Base-by-base conservation (phyloP, 345 rosid genomes). In the Noccaea bulbosa region DNA sequence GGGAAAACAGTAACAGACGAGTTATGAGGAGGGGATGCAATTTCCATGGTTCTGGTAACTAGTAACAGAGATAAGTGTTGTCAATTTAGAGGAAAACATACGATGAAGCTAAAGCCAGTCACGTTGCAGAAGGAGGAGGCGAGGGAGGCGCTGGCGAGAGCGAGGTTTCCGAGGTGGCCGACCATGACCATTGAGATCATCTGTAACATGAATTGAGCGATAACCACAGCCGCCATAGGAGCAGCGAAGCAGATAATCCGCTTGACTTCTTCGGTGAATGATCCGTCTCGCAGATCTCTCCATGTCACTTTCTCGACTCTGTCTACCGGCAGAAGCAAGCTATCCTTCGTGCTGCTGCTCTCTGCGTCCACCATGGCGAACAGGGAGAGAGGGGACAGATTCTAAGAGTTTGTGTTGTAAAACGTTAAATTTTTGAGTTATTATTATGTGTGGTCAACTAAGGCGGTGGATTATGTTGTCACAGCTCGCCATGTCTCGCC, bases 71-170 rank as follows among this genome's bases (percentile, higher is more conserved):
- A 86, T 82, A 73, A 81, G 76, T 47, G 43, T 12, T 47, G 43
- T 12, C 5, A 10, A 43, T 44, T 24, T 5, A 41, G 33, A 6
- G 11, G 6, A 39, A 41, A 67, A 62, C 69, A 61, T 0, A 75
- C 78, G 9, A 75, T 54, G 78, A 68, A 75, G 58, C 78, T 75
- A 59, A 68, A 68, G 67, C 96, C 96, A 20, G 92, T 87, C 53
- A 68, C 74, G 65, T 75, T 75, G 70, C 78, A 75, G 39, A 75
- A 75, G 38, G 78, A 75, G 15, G 85, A 83, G 33, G 89, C 88
- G 2, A 92, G 80, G 76, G 96, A 83, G 17, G 93, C 77, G 71
- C 94, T 81, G 10, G 98, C 81, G 45, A 92, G 90, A 11, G 79
- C 32, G 7, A 76, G 75, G 33, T 76, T 49, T 1, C 79, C 75